These are phyloP conservation scores for Phaeomoniella chlamydospora DNA, from an alignment of 2,329 filamentous ascomycete species.

Conservation along the genomic window DNA sequence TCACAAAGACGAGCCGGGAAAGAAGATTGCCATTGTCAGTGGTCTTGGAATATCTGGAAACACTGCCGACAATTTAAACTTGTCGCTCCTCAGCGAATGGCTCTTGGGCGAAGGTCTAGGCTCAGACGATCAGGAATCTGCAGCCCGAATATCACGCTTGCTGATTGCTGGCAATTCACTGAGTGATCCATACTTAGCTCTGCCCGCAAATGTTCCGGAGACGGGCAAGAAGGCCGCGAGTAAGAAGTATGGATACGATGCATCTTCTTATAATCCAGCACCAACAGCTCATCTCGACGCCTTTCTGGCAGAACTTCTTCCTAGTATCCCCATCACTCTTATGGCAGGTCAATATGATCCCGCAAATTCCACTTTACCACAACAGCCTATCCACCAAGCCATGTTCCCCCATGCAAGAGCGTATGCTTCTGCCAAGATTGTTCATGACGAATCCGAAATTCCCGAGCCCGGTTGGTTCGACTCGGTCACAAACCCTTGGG, in stretches of 20 bases:
- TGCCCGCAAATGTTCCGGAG: constrained; percentile 17
- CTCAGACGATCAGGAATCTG: constrained; percentile 40
- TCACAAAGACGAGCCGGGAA: constrained; percentile 13
- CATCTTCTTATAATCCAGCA: constrained; percentile 69
- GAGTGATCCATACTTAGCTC: constrained; percentile 17
- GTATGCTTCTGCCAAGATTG: constrained; percentile 42
- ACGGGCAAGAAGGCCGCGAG: constrained; percentile 36
- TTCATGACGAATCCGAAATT: constrained; percentile 12
- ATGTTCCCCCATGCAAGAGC: constrained; percentile 68
- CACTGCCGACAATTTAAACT: constrained; percentile 57
- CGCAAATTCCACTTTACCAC: constrained; percentile 76
- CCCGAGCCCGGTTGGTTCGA: constrained; percentile 58
- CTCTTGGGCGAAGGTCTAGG: constrained; percentile 69
- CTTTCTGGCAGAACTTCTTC: constrained; percentile 68
- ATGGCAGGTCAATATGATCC: constrained; percentile 76
- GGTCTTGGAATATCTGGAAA: constrained; percentile 71
- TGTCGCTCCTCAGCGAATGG: constrained; percentile 72
- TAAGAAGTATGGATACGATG: constrained; percentile 93
- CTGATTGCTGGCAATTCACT: constrained; percentile 90
- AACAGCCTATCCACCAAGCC: constrained; percentile 83
- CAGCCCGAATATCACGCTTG: constrained; percentile 62
- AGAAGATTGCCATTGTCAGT: constrained; percentile 78
- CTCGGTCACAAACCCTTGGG: constrained; percentile 82
- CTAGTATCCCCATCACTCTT: constrained; percentile 75
- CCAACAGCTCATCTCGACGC: constrained; percentile 74